A percentile compares a stretch with the other conserved stretches of the same genome.
phyloP scores from a whole-genome alignment of 768 basidiomycete genomes.

The Collybiopsis luxurians region DNA sequence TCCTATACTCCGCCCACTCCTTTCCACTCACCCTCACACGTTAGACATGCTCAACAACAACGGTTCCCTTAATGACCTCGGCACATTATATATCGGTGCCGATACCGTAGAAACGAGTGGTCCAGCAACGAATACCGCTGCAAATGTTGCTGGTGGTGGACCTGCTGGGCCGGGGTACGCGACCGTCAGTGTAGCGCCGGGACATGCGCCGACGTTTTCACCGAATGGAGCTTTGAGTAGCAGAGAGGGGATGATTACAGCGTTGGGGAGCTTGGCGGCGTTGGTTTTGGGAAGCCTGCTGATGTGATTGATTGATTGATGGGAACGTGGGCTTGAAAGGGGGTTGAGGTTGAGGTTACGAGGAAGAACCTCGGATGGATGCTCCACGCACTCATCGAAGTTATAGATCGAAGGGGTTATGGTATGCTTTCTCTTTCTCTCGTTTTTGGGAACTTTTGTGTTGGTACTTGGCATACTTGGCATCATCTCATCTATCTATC shows the following conservation, averaged over 20 bases:
- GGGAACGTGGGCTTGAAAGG: too few relatives aligned
- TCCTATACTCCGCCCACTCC: neutral
- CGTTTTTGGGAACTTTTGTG: too few relatives aligned
- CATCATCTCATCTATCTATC: too few relatives aligned
- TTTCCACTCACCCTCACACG: neutral
- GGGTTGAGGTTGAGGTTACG: too few relatives aligned
- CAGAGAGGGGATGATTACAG: neutral
- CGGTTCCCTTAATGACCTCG: constrained; percentile 43
- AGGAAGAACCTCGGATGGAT: too few relatives aligned
- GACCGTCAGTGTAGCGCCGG: constrained; percentile 8
- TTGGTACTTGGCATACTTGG: too few relatives aligned
- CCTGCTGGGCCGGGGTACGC: neutral
- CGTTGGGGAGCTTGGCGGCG: neutral
- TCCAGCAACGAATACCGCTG: constrained; percentile 8
- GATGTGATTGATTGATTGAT: neutral
- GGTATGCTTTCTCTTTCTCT: too few relatives aligned
- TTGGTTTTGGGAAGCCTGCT: neutral
- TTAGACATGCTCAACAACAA: constrained; percentile 42
- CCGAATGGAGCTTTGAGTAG: constrained; percentile 1
- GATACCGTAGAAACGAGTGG: constrained; percentile 28
- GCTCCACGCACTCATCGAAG: too few relatives aligned
- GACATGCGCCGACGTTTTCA: constrained; percentile 7
- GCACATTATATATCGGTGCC: constrained; percentile 45
- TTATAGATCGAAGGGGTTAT: too few relatives aligned
- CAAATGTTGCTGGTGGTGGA: constrained; percentile 3